A percentile compares a stretch with the other conserved stretches of the same genome.
Conservation (phyloP, 495 filamentous ascomycete genomes). For the Annulohypoxylon bovei region DNA sequence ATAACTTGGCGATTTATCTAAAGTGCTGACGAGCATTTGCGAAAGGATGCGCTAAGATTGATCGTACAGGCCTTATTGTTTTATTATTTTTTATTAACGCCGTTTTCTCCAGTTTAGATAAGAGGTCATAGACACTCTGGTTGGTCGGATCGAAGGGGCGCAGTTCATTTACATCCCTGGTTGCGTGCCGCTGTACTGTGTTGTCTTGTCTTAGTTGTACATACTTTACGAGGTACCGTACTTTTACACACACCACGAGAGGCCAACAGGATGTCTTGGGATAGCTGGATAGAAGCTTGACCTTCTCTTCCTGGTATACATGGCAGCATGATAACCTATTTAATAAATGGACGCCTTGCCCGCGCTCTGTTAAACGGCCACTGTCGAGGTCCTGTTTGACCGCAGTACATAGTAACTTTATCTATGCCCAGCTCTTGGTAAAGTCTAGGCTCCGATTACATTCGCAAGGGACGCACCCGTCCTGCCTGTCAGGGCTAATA, state of each 20-base stretch:
- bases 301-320: conserved; percentile 23
- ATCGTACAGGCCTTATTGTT: neutral
- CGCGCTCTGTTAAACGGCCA: neutral
- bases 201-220: no score
- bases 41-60: conserved; percentile 5
- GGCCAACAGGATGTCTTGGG: no score
- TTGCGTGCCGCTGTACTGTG: neutral
- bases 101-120: conserved; percentile 11
- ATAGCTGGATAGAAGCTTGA: conserved; percentile 23
- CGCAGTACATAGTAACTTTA: conserved; percentile 6
- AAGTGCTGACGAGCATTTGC: neutral
- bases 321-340: neutral
- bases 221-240: no score
- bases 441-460: conserved; percentile 10
- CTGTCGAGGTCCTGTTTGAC: no score
- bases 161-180: neutral
- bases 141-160: neutral
- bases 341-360: neutral
- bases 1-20: neutral
- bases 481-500: conserved; percentile 1
- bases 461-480: neutral
- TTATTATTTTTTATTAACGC: neutral
- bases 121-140: neutral
- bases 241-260: no score
- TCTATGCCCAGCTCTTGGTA: conserved; percentile 37